These are phyloP conservation scores for Yarrowia divulgata DNA, from an alignment of 805 yeast species.

Conservation along the genomic window DNA sequence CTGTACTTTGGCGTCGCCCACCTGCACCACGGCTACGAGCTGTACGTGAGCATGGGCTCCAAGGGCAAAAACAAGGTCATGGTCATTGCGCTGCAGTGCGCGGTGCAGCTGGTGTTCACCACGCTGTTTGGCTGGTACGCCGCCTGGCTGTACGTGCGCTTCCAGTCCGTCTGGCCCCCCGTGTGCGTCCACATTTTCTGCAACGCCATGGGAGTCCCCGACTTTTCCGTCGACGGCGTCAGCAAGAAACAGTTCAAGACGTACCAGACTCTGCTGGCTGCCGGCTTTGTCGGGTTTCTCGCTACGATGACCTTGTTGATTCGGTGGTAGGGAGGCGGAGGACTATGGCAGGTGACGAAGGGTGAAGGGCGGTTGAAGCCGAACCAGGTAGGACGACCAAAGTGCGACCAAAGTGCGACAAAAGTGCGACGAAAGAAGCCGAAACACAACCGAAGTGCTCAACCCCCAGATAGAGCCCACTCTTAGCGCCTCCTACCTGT, in stretches of 20 bases:
- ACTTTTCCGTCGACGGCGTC: constrained; percentile 41
- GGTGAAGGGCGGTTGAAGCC: too few relatives aligned
- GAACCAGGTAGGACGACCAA: too few relatives aligned
- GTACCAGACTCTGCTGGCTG: constrained; percentile 50
- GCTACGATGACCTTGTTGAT: constrained; percentile 19
- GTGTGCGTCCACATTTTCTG: constrained; percentile 69
- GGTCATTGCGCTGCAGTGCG: constrained; percentile 52
- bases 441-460: too few relatives aligned
- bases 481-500: too few relatives aligned
- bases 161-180: constrained; percentile 63
- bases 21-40: constrained; percentile 71
- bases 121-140: constrained; percentile 74
- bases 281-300: constrained; percentile 56
- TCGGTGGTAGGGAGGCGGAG: not conserved
- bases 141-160: constrained; percentile 60
- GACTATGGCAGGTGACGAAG: too few relatives aligned
- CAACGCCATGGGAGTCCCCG: constrained; percentile 75
- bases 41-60: constrained; percentile 47
- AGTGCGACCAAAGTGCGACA: too few relatives aligned
- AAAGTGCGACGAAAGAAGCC: too few relatives aligned
- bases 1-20: constrained; percentile 79
- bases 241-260: constrained; percentile 42
- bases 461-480: too few relatives aligned
- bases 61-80: constrained; percentile 46
- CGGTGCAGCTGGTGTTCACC: constrained; percentile 70